Evolutionary conservation across 768 basidiomycete species (phyloP).

Genomic region (Leccinum truebloodii): DNA sequence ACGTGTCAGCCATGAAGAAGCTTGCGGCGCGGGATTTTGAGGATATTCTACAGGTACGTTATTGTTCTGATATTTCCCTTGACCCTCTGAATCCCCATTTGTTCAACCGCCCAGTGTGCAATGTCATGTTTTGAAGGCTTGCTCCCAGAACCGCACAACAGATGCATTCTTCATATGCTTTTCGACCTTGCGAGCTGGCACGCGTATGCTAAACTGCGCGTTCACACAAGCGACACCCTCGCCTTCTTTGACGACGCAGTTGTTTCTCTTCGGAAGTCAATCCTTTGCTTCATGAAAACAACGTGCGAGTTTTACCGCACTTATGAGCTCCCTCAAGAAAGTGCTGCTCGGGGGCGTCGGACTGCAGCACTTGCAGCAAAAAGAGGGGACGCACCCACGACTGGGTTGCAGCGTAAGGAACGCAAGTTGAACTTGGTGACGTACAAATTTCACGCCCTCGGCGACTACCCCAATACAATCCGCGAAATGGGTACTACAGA

Average conservation of each 20-base stretch:
- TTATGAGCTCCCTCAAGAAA: background rate
- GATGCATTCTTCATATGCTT: constrained; percentile 10
- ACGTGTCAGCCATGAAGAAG: background rate
- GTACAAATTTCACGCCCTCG: background rate
- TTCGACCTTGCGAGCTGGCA: constrained; percentile 22
- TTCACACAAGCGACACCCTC: background rate
- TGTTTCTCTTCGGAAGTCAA: background rate
- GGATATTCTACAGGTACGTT: background rate
- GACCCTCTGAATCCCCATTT: background rate
- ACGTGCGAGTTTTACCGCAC: background rate
- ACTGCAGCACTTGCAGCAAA: background rate
- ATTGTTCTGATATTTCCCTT: background rate
- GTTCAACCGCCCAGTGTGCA: background rate
- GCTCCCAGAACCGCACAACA: constrained; percentile 13
- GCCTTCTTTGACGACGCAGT: background rate
- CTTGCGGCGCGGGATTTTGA: background rate
- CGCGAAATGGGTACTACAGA: background rate
- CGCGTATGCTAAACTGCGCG: constrained; percentile 11
- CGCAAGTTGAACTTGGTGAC: background rate
- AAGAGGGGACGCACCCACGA: background rate
- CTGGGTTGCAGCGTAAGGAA: background rate
- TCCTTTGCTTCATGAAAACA: background rate
- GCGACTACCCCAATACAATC: background rate
- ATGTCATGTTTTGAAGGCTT: background rate
- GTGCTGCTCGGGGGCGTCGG: background rate